Evolutionary conservation across 345 rosid genomes (phyloP).

Genomic region (Zanthoxylum bungeanum): DNA sequence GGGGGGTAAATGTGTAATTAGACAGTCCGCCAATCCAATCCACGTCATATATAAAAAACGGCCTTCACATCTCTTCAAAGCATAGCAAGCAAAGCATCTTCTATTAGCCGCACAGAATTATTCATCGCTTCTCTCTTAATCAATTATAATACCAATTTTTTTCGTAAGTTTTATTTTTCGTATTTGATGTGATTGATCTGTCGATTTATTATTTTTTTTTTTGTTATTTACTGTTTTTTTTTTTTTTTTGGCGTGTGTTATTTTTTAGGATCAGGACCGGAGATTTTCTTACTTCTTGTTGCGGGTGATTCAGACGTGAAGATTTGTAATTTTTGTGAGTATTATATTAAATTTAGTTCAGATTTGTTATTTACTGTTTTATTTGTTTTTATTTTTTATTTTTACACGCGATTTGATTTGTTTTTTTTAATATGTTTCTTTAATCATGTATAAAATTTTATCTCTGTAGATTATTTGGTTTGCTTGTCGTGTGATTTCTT

Average conservation of each 20-base stretch:
- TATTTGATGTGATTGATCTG: neutral
- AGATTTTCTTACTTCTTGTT: neutral
- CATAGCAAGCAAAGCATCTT: neutral
- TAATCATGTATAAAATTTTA: neutral
- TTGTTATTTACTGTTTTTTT: neutral
- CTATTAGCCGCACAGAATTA: too few species aligned
- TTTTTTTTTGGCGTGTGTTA: neutral
- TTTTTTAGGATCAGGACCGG: neutral
- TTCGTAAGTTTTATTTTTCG: neutral
- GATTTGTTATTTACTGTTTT: too few species aligned
- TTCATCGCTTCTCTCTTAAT: neutral
- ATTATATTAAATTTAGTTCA: too few species aligned
- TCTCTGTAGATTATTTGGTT: neutral
- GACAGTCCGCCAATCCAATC: neutral
- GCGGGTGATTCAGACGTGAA: neutral
- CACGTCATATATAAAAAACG: neutral
- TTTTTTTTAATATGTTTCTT: neutral
- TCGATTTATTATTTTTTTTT: neutral
- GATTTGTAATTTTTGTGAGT: conserved; percentile 2
- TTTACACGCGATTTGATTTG: too few species aligned
- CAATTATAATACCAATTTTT: neutral
- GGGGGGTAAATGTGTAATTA: neutral
- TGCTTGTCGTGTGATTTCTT: neutral
- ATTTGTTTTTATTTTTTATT: neutral
- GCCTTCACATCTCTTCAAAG: neutral